Percentiles rank a stretch among this genome's conserved stretches.
Conservation (phyloP, 148 eudicot species). For the Hydrangea macrophylla region DNA sequence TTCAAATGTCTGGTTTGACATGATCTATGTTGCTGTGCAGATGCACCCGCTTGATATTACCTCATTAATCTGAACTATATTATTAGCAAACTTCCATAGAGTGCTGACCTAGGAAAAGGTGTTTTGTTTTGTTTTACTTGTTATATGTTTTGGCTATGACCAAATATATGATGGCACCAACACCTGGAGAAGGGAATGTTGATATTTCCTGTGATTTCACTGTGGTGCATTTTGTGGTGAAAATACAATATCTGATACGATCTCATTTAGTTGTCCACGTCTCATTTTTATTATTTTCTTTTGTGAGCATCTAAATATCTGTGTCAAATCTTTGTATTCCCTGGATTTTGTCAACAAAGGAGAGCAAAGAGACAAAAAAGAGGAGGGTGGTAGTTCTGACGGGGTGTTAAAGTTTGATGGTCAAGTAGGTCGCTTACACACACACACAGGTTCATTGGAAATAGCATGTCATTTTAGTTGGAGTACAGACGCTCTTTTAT, state of each 20-base stretch:
- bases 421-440: no score
- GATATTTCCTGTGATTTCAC: not conserved
- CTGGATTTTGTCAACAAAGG: no score
- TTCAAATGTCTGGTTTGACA: not conserved
- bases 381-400: no score
- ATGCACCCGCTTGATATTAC: not conserved
- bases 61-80: not conserved
- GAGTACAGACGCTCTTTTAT: no score
- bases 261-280: not conserved
- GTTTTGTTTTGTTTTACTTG: not conserved
- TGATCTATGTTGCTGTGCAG: not conserved
- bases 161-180: not conserved
- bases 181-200: not conserved
- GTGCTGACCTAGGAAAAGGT: not conserved
- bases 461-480: no score
- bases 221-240: not conserved
- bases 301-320: no score
- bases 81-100: not conserved
- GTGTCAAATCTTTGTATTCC: no score
- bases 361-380: no score
- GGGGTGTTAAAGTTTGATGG: no score
- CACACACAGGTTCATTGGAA: no score
- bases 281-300: not conserved
- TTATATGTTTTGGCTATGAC: not conserved
- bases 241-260: not conserved